A percentile compares a stretch with the other conserved stretches of the same genome.
These are phyloP conservation scores for Exophiala alcalophila DNA, from an alignment of 2,329 filamentous ascomycete species.

Conservation along the genomic window DNA sequence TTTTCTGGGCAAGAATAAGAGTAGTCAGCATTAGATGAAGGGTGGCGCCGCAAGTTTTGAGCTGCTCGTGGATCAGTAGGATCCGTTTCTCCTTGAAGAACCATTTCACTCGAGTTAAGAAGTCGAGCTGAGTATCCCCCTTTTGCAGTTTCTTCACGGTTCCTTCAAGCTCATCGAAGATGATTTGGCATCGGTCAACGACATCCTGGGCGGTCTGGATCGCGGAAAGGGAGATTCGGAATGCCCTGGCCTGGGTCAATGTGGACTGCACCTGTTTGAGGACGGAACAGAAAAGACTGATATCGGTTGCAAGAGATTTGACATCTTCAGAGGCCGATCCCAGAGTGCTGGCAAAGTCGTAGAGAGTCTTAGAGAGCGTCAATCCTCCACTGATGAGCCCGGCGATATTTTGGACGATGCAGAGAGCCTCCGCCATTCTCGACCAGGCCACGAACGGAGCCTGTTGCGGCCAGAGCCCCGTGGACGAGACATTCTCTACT, in stretches of 20 bases:
- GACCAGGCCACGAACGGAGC: too few relatives aligned
- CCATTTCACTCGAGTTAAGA: constrained; percentile 5
- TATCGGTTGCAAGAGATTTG: constrained; percentile 6
- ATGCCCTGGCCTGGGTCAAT: constrained; percentile 6
- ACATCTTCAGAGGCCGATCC: constrained; percentile 7
- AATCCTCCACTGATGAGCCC: constrained; percentile 6
- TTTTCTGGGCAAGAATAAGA: constrained; percentile 6
- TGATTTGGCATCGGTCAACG: constrained; percentile 5
- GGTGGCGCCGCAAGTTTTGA: constrained; percentile 5
- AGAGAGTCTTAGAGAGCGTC: constrained; percentile 1
- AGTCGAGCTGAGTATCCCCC: constrained; percentile 1
- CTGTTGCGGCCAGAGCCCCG: too few relatives aligned
- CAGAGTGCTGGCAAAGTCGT: constrained; percentile 9
- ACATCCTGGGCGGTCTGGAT: constrained; percentile 5
- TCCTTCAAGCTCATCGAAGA: neutral
- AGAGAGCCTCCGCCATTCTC: constrained; percentile 5
- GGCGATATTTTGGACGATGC: constrained; percentile 4
- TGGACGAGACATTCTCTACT: too few relatives aligned
- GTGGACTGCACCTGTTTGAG: constrained; percentile 10
- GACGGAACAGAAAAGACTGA: constrained; percentile 10
- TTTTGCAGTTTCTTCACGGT: neutral
- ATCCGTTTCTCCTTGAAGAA: constrained; percentile 8
- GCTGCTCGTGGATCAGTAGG: constrained; percentile 7
- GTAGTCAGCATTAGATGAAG: constrained; percentile 11
- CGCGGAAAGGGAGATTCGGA: constrained; percentile 6